Evolutionary conservation across 169 alveolate species (phyloP), one percentile per base, ranked within the genome.

Genomic region (Babesia caballi): DNA sequence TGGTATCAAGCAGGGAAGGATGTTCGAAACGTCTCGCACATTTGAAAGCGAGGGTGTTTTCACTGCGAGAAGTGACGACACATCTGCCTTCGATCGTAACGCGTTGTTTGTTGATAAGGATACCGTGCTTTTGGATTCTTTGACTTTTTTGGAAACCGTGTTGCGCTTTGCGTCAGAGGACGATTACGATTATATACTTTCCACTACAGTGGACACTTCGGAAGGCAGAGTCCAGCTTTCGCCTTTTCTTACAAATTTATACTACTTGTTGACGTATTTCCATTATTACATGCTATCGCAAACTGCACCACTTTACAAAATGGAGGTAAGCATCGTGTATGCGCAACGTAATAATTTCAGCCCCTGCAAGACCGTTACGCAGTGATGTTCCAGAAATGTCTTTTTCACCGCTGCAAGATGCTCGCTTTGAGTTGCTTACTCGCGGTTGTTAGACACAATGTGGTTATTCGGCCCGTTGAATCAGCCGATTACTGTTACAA

Each of bases 401-500:
- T 78, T 15, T 78, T 63, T 41, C 68, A 78, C 35, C 66, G 86
- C 17, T 78, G 82, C 75, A 78, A 59, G 66, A 67, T 78, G 44
- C 21, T 68, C 30, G 50, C 72, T n/a, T 35, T 78, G 19, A 57
- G 53, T 11, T 21, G 53, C 11, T 40, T 78, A 27, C 51, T 78
- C 17, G 21, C 36, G 27, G 42, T 40, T 0, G 69, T 78, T 8
- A 58, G 35, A 32, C 68, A 38, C 38, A 78, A 78, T 36, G 72
- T 78, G 8, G 30, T 40, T 11, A 15, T 42, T 4, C 21, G 38
- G 14, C 81, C 82, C 19, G 1, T 19, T 2, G 82, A 58, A 3
- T 78, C 86, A 7, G 86, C 82, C n/a, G 86, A 78, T 52, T 78
- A 67, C 60, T 67, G 76, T 35, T 69, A 49, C 56, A 67, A 78